These are phyloP conservation scores for Smallanthus sonchifolius DNA, from an alignment of 129 eudicot genomes.

Conservation along the genomic window DNA sequence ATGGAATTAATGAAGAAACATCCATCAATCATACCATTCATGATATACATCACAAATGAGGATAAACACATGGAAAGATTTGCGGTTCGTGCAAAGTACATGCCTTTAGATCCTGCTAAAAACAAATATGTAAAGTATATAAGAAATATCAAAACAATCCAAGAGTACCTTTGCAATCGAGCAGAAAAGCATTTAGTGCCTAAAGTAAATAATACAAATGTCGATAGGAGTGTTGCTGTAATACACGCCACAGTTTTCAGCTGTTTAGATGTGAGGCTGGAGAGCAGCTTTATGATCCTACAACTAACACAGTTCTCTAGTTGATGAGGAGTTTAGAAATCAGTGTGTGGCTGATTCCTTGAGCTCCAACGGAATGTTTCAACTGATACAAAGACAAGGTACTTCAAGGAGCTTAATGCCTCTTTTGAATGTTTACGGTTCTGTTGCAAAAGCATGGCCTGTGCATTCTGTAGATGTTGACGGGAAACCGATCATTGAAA, in stretches of 20 bases:
- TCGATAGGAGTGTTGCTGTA: no score
- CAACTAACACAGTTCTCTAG: conserved; percentile 61
- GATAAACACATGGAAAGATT: conserved; percentile 92
- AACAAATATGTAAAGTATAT: conserved; percentile 88
- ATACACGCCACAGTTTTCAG: no score
- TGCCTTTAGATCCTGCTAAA: conserved; percentile 90
- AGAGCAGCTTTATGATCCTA: conserved; percentile 67
- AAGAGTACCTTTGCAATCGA: conserved; percentile 79
- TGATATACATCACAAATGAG: conserved; percentile 87
- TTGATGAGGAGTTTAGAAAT: conserved; percentile 73
- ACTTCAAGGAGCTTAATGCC: conserved; percentile 84
- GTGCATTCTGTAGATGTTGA: conserved; percentile 48
- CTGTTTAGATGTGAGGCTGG: conserved; percentile 76
- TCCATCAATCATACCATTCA: conserved; percentile 86
- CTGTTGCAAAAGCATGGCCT: conserved; percentile 99
- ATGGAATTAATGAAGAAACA: conserved; percentile 96
- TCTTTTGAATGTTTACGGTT: conserved; percentile 73
- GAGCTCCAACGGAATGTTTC: conserved; percentile 82
- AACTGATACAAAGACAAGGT: conserved; percentile 81
- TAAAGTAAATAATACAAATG: conserved; percentile 68
- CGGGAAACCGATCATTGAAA: conserved; percentile 52
- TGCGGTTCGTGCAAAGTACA: conserved; percentile 93
- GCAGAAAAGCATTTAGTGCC: conserved; percentile 89
- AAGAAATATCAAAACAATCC: conserved; percentile 76
- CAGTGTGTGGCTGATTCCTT: conserved; percentile 75